Evolutionary conservation across 371 early-diverging fungal genomes (phyloP).

Genomic region (Parasitella parasitica): DNA sequence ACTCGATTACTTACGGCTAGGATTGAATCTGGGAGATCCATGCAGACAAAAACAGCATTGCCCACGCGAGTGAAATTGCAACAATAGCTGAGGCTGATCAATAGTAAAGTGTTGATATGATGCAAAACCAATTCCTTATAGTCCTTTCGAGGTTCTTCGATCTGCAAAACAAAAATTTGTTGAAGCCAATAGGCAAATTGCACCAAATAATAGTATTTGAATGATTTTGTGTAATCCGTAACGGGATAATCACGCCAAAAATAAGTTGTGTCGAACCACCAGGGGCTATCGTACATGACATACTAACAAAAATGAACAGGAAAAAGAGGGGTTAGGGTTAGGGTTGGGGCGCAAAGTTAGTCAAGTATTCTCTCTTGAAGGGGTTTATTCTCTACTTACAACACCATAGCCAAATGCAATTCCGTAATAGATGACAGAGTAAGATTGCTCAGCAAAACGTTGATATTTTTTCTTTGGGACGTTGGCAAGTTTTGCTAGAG

Average conservation of each 20-base stretch:
- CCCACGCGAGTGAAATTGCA: slow-evolving; percentile 74
- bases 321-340: not conserved
- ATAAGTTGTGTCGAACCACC: slow-evolving; percentile 65
- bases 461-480: slow-evolving; percentile 49
- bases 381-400: slow-evolving; percentile 33
- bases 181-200: slow-evolving; percentile 78
- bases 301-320: slow-evolving; percentile 45
- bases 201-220: slow-evolving; percentile 70
- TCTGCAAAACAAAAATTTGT: slow-evolving; percentile 68
- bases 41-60: slow-evolving; percentile 68
- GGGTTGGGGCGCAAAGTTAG: not conserved
- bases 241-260: slow-evolving; percentile 69
- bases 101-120: slow-evolving; percentile 68
- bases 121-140: slow-evolving; percentile 67
- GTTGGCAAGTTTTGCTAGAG: slow-evolving; percentile 43
- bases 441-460: slow-evolving; percentile 73
- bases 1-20: slow-evolving; percentile 62
- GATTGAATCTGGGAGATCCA: slow-evolving; percentile 78
- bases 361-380: not conserved
- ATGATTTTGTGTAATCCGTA: slow-evolving; percentile 47
- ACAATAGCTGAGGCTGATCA: slow-evolving; percentile 64
- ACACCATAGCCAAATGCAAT: slow-evolving; percentile 44
- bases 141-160: slow-evolving; percentile 74
- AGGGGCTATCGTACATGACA: slow-evolving; percentile 56
- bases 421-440: slow-evolving; percentile 61